phyloP scores from a whole-genome alignment of 2,329 filamentous ascomycete species.

The Scortechinia acanthostroma region DNA sequence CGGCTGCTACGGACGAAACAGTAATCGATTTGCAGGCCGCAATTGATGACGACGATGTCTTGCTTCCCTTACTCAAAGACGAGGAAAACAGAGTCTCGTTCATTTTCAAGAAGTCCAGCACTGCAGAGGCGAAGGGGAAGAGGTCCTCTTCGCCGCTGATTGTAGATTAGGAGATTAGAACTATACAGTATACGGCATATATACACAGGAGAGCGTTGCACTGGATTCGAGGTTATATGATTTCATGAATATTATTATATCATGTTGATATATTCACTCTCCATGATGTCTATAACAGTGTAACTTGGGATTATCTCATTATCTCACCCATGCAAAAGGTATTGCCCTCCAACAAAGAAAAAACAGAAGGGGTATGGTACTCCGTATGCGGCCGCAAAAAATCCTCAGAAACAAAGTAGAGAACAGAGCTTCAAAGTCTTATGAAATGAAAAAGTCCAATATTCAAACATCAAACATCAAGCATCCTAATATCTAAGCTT shows the following conservation, averaged over 20 bases:
- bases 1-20: constrained; percentile 16
- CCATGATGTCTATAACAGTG: background rate
- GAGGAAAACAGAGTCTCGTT: constrained; percentile 30
- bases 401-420: too few species aligned
- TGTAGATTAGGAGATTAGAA: background rate
- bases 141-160: background rate
- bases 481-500: background rate
- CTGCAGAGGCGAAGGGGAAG: background rate
- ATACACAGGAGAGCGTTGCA: background rate
- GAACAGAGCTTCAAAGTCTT: too few species aligned
- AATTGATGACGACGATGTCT: constrained; percentile 37
- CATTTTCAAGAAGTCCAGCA: constrained; percentile 34
- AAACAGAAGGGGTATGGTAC: background rate
- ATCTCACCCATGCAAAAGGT: too few species aligned
- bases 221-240: background rate
- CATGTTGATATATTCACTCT: background rate
- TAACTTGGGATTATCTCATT: too few species aligned
- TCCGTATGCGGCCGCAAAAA: too few species aligned
- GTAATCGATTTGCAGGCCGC: constrained; percentile 17
- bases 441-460: too few species aligned
- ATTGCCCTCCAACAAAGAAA: background rate
- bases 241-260: background rate
- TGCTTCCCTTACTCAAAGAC: constrained; percentile 37
- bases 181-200: background rate
- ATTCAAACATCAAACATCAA: background rate